Conservation (phyloP, 23 red algal genomes). For the Cyanidiococcus yangmingshanensis region DNA sequence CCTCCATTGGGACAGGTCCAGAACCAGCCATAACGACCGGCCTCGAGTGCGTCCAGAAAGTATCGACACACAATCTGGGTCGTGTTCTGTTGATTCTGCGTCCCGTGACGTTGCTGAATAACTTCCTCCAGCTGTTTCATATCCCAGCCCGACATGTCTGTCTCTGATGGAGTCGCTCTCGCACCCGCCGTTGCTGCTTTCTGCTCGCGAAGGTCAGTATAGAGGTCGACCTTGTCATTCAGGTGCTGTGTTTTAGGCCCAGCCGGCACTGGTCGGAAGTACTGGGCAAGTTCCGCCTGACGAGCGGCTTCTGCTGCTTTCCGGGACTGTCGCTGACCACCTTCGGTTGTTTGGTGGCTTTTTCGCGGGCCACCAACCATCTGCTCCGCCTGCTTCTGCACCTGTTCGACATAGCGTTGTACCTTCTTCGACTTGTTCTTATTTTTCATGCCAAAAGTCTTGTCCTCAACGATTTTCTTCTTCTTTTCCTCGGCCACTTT, state of each 20-base stretch:
- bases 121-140: constrained; percentile 1
- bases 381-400: constrained; percentile 81
- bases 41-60: constrained; percentile 11
- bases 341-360: neutral
- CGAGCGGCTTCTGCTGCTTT: constrained; percentile 52
- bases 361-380: constrained; percentile 41
- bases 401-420: constrained; percentile 78
- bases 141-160: neutral
- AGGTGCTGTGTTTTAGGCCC: neutral
- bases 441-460: constrained; percentile 99
- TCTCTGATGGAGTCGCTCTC: neutral
- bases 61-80: neutral
- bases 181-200: neutral
- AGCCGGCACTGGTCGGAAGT: constrained; percentile 49
- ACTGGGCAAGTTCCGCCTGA: constrained; percentile 69
- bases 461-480: constrained; percentile 96
- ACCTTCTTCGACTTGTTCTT: constrained; percentile 99
- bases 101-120: constrained; percentile 2
- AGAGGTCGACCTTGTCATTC: constrained; percentile 2
- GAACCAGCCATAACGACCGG: constrained; percentile 5
- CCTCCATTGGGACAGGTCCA: constrained; percentile 12
- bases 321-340: constrained; percentile 26
- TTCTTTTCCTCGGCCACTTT: constrained; percentile 84
- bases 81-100: neutral
- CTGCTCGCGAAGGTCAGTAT: neutral